These are phyloP conservation scores for Candida krabiensis DNA, from an alignment of 805 yeast species.

Conservation along the genomic window DNA sequence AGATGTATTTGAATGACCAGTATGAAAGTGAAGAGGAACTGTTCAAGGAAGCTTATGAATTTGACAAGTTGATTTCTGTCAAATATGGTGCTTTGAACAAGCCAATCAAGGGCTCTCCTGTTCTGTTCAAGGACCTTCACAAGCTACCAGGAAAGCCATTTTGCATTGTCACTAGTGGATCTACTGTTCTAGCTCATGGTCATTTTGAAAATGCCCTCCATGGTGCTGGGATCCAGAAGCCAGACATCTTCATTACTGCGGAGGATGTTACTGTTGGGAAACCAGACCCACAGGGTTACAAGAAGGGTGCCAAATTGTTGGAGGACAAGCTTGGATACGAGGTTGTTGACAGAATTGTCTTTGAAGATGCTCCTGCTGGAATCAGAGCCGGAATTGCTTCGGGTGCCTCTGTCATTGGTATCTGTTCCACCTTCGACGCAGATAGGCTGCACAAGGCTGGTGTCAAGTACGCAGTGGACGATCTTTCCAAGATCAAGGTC, in stretches of 20 bases:
- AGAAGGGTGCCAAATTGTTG: constrained; percentile 49
- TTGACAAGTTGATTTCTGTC: constrained; percentile 70
- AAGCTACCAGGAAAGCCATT: constrained; percentile 55
- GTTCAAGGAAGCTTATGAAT: constrained; percentile 23
- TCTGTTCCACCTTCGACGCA: constrained; percentile 75
- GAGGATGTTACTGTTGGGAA: constrained; percentile 78
- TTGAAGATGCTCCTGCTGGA: constrained; percentile 92
- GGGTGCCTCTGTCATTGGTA: constrained; percentile 80
- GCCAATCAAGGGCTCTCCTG: constrained; percentile 75
- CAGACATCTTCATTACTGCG: constrained; percentile 79
- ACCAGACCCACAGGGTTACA: constrained; percentile 86
- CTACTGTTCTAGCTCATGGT: constrained; percentile 69
- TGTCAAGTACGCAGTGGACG: constrained; percentile 79
- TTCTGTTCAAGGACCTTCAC: constrained; percentile 51
- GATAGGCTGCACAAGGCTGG: constrained; percentile 71
- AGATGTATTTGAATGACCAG: constrained; percentile 58
- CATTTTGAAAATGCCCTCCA: constrained; percentile 71
- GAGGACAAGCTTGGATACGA: constrained; percentile 35
- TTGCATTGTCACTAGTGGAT: constrained; percentile 89
- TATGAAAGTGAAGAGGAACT: constrained; percentile 17
- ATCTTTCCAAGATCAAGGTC: constrained; percentile 62
- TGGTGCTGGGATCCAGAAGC: constrained; percentile 45
- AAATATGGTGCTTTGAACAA: constrained; percentile 71
- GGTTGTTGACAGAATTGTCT: constrained; percentile 53
- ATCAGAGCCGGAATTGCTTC: constrained; percentile 80